Conservation (phyloP, 768 basidiomycete species). For the Polyporus arcularius region DNA sequence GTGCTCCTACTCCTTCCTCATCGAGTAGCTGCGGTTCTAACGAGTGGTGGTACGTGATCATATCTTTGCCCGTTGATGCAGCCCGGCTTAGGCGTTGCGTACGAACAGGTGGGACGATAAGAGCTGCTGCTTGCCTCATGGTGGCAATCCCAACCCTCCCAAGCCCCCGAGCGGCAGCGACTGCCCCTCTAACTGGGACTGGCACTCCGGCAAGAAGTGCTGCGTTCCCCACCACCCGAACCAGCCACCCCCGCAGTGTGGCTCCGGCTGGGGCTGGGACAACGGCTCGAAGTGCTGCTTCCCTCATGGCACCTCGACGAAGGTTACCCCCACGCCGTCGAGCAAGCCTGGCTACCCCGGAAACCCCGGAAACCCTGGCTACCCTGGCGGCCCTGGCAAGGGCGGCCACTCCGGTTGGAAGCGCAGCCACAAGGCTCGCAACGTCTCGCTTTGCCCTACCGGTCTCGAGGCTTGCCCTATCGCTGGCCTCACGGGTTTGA, state of each 20-base stretch:
- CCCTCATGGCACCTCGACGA: conserved; percentile 18
- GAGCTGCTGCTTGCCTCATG: conserved; percentile 46
- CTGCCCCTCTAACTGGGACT: conserved; percentile 52
- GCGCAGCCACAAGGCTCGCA: conserved; percentile 38
- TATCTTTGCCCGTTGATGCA: neutral
- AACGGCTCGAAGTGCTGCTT: conserved; percentile 35
- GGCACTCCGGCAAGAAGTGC: conserved; percentile 48
- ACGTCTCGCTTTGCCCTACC: conserved; percentile 49
- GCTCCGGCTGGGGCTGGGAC: conserved; percentile 47
- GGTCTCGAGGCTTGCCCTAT: conserved; percentile 61
- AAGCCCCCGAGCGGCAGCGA: conserved; percentile 51
- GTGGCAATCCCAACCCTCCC: conserved; percentile 45
- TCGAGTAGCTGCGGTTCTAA: conserved; percentile 4
- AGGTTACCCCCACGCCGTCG: conserved; percentile 42
- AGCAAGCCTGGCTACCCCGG: conserved; percentile 26
- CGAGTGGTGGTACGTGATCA: conserved; percentile 11
- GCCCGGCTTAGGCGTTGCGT: neutral
- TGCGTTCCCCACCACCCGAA: conserved; percentile 52
- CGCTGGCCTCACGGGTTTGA: conserved; percentile 32
- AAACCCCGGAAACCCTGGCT: conserved; percentile 27
- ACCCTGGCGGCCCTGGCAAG: conserved; percentile 31
- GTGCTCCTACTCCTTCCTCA: conserved; percentile 9
- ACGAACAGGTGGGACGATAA: conserved; percentile 32
- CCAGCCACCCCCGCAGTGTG: conserved; percentile 44
- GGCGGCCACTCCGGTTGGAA: conserved; percentile 26